Conservation (phyloP, 116 monocot species). For the Thalassia testudinum region DNA sequence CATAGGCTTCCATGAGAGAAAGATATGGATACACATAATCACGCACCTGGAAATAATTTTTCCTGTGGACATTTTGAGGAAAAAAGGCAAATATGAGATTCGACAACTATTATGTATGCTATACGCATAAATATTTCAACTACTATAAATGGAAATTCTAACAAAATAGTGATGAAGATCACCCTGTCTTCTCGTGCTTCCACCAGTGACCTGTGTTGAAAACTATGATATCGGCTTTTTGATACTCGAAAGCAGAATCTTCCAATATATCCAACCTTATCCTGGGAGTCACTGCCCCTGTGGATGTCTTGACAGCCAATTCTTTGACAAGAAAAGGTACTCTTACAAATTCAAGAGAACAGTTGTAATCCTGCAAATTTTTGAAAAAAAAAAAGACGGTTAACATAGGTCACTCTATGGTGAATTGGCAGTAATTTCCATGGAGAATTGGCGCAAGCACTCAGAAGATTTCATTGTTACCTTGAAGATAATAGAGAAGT, state of each 20-base stretch:
- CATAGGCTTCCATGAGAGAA: slow-evolving; percentile 60
- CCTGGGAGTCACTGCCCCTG: slow-evolving; percentile 32
- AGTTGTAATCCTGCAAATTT: slow-evolving; percentile 53
- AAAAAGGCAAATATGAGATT: background rate
- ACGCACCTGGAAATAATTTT: slow-evolving; percentile 88
- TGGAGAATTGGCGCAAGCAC: background rate
- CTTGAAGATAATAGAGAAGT: slow-evolving; percentile 67
- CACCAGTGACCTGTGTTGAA: slow-evolving; percentile 99
- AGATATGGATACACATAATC: no score
- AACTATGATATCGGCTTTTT: slow-evolving; percentile 52
- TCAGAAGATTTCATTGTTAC: slow-evolving; percentile 16
- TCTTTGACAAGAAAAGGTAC: slow-evolving; percentile 72
- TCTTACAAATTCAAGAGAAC: slow-evolving; percentile 63
- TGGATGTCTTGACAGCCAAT: slow-evolving; percentile 8
- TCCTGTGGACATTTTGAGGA: slow-evolving; percentile 32
- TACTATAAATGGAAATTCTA: background rate
- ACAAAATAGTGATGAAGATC: slow-evolving; percentile 1
- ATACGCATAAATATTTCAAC: background rate
- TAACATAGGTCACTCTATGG: no score
- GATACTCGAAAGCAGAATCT: slow-evolving; percentile 36
- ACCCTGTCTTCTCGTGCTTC: slow-evolving; percentile 96
- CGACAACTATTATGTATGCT: background rate
- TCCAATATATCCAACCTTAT: slow-evolving; percentile 78
- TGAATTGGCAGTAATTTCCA: no score
- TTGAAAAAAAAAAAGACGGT: background rate